phyloP scores from a whole-genome alignment of 2,329 filamentous ascomycete species.

The Colletotrichum agaves region DNA sequence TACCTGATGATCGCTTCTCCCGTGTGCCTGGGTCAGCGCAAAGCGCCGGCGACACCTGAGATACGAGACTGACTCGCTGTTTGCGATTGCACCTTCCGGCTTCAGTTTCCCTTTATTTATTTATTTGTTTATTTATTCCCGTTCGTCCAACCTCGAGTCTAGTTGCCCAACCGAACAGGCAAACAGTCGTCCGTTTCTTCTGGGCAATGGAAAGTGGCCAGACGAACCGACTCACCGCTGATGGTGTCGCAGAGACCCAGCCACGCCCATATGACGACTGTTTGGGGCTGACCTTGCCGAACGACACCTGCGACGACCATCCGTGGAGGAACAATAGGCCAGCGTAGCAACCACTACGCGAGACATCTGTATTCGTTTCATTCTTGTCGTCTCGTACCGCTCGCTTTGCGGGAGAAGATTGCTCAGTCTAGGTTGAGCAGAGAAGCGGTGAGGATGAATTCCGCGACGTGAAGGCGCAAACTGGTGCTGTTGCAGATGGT shows the following conservation, averaged over 20 bases:
- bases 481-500: slow-evolving; percentile 4
- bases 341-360: slow-evolving; percentile 36
- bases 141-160: slow-evolving; percentile 9
- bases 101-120: background rate
- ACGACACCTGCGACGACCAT: slow-evolving; percentile 7
- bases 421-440: background rate
- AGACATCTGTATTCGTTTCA: slow-evolving; percentile 33
- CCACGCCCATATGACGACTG: slow-evolving; percentile 22
- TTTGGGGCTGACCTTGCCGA: slow-evolving; percentile 27
- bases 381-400: background rate
- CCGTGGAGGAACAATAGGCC: slow-evolving; percentile 6
- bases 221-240: slow-evolving; percentile 18
- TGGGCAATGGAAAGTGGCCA: slow-evolving; percentile 9
- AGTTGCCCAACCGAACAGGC: slow-evolving; percentile 6
- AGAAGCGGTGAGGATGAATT: slow-evolving; percentile 28
- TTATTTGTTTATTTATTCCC: background rate
- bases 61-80: slow-evolving; percentile 23
- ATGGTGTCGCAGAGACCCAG: slow-evolving; percentile 14
- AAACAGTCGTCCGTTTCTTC: slow-evolving; percentile 14
- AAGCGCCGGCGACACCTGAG: slow-evolving; percentile 19
- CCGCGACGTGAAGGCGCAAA: slow-evolving; percentile 14
- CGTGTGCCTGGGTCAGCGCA: slow-evolving; percentile 34
- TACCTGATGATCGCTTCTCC: slow-evolving; percentile 34
- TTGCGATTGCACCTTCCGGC: slow-evolving; percentile 27
- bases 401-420: background rate